Conservation (phyloP, 148 eudicot species). For the Amaranthus cruentus region DNA sequence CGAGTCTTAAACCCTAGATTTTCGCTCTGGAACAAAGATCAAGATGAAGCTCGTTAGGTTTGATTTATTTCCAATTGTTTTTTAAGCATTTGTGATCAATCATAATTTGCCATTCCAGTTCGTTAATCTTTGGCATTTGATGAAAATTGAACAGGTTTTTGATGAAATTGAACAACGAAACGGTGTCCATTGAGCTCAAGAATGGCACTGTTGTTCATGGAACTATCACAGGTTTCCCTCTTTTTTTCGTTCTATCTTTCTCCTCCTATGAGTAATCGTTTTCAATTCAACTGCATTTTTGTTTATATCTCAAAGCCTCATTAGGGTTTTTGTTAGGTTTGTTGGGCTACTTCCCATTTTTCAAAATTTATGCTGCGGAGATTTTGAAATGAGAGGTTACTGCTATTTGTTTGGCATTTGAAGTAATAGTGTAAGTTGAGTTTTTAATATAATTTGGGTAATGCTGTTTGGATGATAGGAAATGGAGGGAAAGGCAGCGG, state of each 20-base stretch:
- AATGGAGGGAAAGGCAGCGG: too few relatives aligned
- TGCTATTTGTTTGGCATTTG: too few relatives aligned
- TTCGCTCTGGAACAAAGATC: background rate
- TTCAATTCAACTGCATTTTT: too few relatives aligned
- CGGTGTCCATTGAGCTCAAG: slow-evolving; percentile 67
- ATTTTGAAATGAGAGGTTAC: too few relatives aligned
- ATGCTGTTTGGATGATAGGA: too few relatives aligned
- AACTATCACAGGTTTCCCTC: slow-evolving; percentile 46
- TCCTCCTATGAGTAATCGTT: background rate
- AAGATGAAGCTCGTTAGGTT: slow-evolving; percentile 65
- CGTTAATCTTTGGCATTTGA: background rate
- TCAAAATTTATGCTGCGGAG: too few relatives aligned
- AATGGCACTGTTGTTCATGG: slow-evolving; percentile 66
- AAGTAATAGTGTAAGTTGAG: too few relatives aligned
- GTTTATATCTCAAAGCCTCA: too few relatives aligned
- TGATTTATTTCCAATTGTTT: background rate
- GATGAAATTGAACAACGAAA: slow-evolving; percentile 76
- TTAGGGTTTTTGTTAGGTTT: too few relatives aligned
- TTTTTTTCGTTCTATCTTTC: slow-evolving; percentile 5
- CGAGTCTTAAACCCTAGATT: too few relatives aligned
- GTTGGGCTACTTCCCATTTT: too few relatives aligned
- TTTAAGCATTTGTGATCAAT: background rate
- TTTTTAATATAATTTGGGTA: too few relatives aligned
- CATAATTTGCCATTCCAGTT: background rate
- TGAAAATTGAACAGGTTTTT: slow-evolving; percentile 42